A percentile compares a stretch with the other conserved stretches of the same genome.
Conservation (phyloP, 2,329 filamentous ascomycete species). For the Westerdykella ornata region DNA sequence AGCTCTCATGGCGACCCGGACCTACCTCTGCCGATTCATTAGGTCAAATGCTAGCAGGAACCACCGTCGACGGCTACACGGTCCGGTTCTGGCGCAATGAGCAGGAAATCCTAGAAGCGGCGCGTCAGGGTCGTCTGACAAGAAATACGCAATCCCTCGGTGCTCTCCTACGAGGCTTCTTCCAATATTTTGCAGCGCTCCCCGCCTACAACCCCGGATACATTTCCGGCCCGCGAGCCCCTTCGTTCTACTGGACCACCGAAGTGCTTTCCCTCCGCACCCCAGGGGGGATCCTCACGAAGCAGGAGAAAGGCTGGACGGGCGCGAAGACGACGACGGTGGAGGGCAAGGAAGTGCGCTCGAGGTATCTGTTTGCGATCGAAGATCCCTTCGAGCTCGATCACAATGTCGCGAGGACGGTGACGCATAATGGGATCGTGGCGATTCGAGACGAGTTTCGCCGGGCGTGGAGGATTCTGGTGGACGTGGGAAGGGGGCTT, state of each 20-base stretch:
- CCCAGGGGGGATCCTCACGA: constrained; percentile 61
- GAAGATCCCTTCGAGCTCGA: constrained; percentile 86
- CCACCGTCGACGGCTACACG: constrained; percentile 57
- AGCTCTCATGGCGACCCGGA: constrained; percentile 44
- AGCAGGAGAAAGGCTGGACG: constrained; percentile 77
- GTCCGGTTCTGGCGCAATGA: constrained; percentile 76
- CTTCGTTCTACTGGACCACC: constrained; percentile 70
- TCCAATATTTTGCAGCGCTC: constrained; percentile 70
- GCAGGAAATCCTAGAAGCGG: constrained; percentile 57
- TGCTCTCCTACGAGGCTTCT: constrained; percentile 71
- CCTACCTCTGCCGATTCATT: constrained; percentile 7
- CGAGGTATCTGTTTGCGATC: constrained; percentile 80
- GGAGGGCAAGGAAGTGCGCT: constrained; percentile 62
- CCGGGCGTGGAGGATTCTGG: constrained; percentile 62
- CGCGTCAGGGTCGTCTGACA: constrained; percentile 54
- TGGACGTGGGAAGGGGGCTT: constrained; percentile 19
- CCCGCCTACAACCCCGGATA: constrained; percentile 13
- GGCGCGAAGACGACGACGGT: constrained; percentile 64
- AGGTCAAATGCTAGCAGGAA: constrained; percentile 37
- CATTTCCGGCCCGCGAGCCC: constrained; percentile 30
- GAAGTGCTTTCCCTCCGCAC: constrained; percentile 74
- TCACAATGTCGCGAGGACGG: constrained; percentile 82
- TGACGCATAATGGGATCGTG: constrained; percentile 74
- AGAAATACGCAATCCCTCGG: constrained; percentile 65
- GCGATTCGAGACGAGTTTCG: constrained; percentile 79